Percentiles rank a stretch among this genome's conserved stretches.
These are phyloP conservation scores for Hansenula anomala DNA, from an alignment of 1,139 yeast species.

Conservation along the genomic window DNA sequence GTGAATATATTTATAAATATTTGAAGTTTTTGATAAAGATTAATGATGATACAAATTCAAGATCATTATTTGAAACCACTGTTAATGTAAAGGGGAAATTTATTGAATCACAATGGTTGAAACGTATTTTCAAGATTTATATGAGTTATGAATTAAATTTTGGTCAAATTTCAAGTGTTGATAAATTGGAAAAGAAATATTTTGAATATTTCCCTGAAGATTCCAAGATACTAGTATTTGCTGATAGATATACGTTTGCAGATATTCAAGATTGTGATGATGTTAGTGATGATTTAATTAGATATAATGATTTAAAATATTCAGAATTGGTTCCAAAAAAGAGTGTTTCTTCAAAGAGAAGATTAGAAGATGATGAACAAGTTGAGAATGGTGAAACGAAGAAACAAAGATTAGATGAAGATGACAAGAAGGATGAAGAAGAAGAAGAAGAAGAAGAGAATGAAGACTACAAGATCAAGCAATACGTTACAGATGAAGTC, in stretches of 20 bases:
- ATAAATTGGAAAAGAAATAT: slow-evolving; percentile 62
- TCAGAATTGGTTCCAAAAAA: background rate
- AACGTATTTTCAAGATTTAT: slow-evolving; percentile 42
- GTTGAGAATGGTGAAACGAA: slow-evolving; percentile 2
- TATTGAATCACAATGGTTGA: slow-evolving; percentile 26
- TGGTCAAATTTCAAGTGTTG: slow-evolving; percentile 66
- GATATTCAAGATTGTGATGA: slow-evolving; percentile 19
- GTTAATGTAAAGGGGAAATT: slow-evolving; percentile 26
- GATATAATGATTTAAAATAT: slow-evolving; percentile 15
- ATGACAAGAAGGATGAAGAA: background rate
- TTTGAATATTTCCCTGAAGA: slow-evolving; percentile 62
- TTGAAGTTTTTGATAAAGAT: slow-evolving; percentile 66
- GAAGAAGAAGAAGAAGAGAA: background rate
- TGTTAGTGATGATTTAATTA: slow-evolving; percentile 16
- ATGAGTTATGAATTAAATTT: slow-evolving; percentile 50
- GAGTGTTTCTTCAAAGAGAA: slow-evolving; percentile 9
- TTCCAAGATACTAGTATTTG: slow-evolving; percentile 26
- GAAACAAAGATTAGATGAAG: background rate
- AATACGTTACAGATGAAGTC: slow-evolving; percentile 45
- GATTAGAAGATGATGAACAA: slow-evolving; percentile 5
- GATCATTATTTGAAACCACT: slow-evolving; percentile 74
- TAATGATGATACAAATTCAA: slow-evolving; percentile 77
- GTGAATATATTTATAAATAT: slow-evolving; percentile 64
- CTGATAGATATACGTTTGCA: slow-evolving; percentile 32
- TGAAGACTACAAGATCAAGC: slow-evolving; percentile 8